Evolutionary conservation across 768 basidiomycete genomes (phyloP), one percentile per base, ranked within the genome.

Genomic region (Mycena galericulata): DNA sequence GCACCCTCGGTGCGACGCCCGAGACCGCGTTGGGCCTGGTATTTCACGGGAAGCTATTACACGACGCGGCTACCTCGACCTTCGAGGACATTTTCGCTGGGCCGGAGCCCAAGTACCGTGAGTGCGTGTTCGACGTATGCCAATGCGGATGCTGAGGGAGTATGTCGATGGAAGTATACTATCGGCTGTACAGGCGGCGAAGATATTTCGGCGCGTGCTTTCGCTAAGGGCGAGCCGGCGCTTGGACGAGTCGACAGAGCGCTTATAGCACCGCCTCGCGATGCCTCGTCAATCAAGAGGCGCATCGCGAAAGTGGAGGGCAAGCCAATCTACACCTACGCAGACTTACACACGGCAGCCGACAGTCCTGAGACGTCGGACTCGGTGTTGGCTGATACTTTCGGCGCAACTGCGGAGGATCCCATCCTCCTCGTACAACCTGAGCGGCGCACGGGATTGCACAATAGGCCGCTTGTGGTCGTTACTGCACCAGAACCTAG

Each of bases 361-460:
- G 22, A 29, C 22, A 38, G 29, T 22, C 54, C 32, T 55, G 30
- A 55, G 29, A 29, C 54, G 54, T 36, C 54, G n/a, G 29, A 32
- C 24, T 29, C 38, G 15, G 11, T 18, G 43, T 17, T 45, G 43
- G 43, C 56, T 24, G 22, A n/a, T 40, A 36, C 14, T 41, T 40
- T 8, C 56, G 40, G 36, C 22, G 56, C 36, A 24, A 58, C 56
- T 10, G 20, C 40, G 30, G 30, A 58, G 9, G 41, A 17, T 24
- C 56, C 56, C 8, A 40, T 58, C 56, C 56, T 40, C 34, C 36
- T 58, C 22, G 36, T 58, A 9, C 56, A 58, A 34, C 56, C 56
- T 8, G 22, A 18, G 38, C 56, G 56, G 14, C 36, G 41, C 15
- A 18, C 22, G 12, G 40, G 38, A 20, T 26, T 40, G 38, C 29